Evolutionary conservation across 73 alveolate genomes (phyloP), one percentile per base, ranked within the genome.

Genomic region (Paramecium octaurelia): DNA sequence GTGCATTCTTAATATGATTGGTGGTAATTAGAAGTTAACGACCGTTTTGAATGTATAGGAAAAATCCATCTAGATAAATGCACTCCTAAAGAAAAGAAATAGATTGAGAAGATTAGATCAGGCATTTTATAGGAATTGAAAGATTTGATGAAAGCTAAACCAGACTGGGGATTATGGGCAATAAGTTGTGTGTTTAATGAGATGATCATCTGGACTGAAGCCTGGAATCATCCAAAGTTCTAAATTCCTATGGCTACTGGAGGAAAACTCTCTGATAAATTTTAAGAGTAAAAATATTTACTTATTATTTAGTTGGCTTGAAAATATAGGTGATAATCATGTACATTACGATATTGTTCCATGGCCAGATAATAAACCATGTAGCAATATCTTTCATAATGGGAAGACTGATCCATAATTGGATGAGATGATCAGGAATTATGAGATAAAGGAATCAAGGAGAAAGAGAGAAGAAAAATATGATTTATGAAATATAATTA

Each of bases 1-100:
- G 75, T 80, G 11, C 57, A 80, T 31, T 6, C 91, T 9, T n/a
- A 80, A 80, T 80, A 80, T 46, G 91, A 80, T 20, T 80, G 91
- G 91, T 80, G 91, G 91, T 16, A 31, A 23, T 42, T 44, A 31
- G 91, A 80, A 80, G 16, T 80, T 21, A 35, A 4, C 9, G 34
- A 80, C 46, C 77, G 73, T 12, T 42, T 80, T 27, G 91, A 80
- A 8, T 80, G 91, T 12, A 80, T 46, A 4, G 57, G 57, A 4
- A 80, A 48, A 80, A 35, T 80, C 10, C 70, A 80, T 80, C 9
- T 80, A n/a, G 91, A 80, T 44, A 46, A 46, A 80, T 80, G 91
- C 18, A 80, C 91, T 21, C 76, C 76, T 3, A 80, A 80, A 24
- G 91, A 80, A 9, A 80, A 80, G 29, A 80, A 80, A 80, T 20